These are phyloP conservation scores for Plantago elongata DNA, from an alignment of 257 asterid species.

Conservation along the genomic window DNA sequence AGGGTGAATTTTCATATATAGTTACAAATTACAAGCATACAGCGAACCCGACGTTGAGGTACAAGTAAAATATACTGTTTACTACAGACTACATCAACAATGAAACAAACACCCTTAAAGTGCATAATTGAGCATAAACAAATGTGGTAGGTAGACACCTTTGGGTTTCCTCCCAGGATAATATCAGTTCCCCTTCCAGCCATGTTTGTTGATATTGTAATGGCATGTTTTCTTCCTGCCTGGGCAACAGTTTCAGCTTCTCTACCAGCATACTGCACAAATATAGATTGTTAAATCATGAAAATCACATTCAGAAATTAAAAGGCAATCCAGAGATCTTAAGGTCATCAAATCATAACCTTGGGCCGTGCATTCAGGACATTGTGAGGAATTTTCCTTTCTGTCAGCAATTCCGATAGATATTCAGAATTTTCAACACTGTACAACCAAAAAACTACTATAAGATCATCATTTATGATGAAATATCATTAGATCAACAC, in stretches of 20 bases:
- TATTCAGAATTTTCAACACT: constrained; percentile 95
- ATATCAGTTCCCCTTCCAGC: constrained; percentile 99
- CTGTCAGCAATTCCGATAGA: constrained; percentile 68
- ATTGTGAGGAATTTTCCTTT: constrained; percentile 78
- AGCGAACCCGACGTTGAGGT: background rate
- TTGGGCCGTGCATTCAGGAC: constrained; percentile 97
- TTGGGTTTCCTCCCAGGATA: constrained; percentile 98
- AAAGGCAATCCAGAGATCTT: constrained; percentile 16
- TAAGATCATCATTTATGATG: constrained; percentile 13
- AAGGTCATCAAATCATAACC: constrained; percentile 39
- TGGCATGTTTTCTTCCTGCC: constrained; percentile 94
- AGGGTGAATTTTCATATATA: constrained; percentile 8
- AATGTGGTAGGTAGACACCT: constrained; percentile 39
- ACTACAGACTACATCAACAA: constrained; percentile 1
- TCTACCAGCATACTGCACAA: constrained; percentile 89
- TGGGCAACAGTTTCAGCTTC: constrained; percentile 98
- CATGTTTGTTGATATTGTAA: constrained; percentile 95
- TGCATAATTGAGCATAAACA: constrained; percentile 10
- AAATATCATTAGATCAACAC: constrained; percentile 1
- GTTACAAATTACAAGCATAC: constrained; percentile 10
- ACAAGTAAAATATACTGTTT: constrained; percentile 1
- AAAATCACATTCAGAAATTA: constrained; percentile 3
- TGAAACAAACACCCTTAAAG: background rate
- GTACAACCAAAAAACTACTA: constrained; percentile 34
- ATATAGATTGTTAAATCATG: constrained; percentile 14